A percentile compares a stretch with the other conserved stretches of the same genome.
Conservation (phyloP, 768 basidiomycete species). For the Boletus vermiculosoides region DNA sequence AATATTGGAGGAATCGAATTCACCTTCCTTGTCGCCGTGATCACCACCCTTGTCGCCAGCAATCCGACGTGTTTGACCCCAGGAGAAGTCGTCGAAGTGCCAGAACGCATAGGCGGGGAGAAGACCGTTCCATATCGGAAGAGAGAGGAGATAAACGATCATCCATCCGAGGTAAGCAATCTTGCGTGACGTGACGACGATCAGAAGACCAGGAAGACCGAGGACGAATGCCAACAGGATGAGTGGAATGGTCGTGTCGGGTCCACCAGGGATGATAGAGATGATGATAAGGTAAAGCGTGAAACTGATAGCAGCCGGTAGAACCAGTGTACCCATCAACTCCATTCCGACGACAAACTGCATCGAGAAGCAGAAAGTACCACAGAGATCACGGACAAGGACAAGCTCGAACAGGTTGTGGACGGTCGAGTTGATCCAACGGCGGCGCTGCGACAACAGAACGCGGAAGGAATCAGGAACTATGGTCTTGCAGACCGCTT, state of each 20-base stretch:
- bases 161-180: conserved; percentile 96
- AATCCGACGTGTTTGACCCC: conserved; percentile 91
- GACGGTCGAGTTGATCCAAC: conserved; percentile 99
- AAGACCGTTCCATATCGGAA: conserved; percentile 97
- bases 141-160: conserved; percentile 86
- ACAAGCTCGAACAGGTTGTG: conserved; percentile 96
- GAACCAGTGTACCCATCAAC: conserved; percentile 89
- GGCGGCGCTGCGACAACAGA: conserved; percentile 91
- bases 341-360: conserved; percentile 99
- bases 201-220: conserved; percentile 92
- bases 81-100: conserved; percentile 98
- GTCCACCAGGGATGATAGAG: conserved; percentile 77
- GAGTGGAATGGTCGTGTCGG: conserved; percentile 85
- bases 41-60: conserved; percentile 68
- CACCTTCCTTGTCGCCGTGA: conserved; percentile 94
- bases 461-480: conserved; percentile 96
- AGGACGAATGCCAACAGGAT: conserved; percentile 91
- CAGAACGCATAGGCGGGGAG: conserved; percentile 96
- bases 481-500: conserved; percentile 98
- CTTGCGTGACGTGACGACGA: conserved; percentile 94
- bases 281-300: conserved; percentile 90
- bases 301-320: conserved; percentile 97
- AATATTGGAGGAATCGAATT: conserved; percentile 94
- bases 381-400: conserved; percentile 95
- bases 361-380: conserved; percentile 99